phyloP scores from a whole-genome alignment of 805 yeast genomes.

The Barnettozyma botsteinii region DNA sequence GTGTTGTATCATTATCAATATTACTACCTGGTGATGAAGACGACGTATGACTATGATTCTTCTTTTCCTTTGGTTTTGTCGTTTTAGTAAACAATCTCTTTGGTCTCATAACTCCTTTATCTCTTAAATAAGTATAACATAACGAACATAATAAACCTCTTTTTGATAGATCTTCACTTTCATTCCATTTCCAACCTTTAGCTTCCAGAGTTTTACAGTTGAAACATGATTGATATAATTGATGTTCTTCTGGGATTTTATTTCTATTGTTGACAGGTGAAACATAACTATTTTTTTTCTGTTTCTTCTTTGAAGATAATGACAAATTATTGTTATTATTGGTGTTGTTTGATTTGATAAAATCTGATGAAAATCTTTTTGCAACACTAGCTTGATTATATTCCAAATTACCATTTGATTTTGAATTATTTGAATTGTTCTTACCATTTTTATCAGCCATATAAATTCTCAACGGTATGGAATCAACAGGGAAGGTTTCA shows the following conservation, averaged over 20 bases:
- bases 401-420: conserved; percentile 1
- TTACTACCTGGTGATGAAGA: conserved; percentile 19
- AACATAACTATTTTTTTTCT: neutral
- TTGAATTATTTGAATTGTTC: conserved; percentile 1
- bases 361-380: conserved; percentile 25
- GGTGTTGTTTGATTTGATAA: conserved; percentile 12
- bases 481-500: conserved; percentile 22
- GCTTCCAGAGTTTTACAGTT: conserved; percentile 24
- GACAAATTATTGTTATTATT: no score
- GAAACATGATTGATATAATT: conserved; percentile 20
- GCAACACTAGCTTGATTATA: conserved; percentile 13
- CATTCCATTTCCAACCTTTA: conserved; percentile 26
- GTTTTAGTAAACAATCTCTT: conserved; percentile 16
- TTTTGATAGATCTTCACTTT: conserved; percentile 18
- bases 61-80: conserved; percentile 3
- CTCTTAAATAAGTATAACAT: conserved; percentile 21
- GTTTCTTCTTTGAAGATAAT: conserved; percentile 1
- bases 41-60: conserved; percentile 3
- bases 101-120: conserved; percentile 25
- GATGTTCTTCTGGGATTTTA: conserved; percentile 13
- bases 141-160: conserved; percentile 24
- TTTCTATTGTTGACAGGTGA: neutral
- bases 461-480: conserved; percentile 25
- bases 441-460: conserved; percentile 23
- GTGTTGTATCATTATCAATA: conserved; percentile 16